A percentile compares a stretch with the other conserved stretches of the same genome.
Conservation (phyloP, 2,329 filamentous ascomycete genomes). For the Proliferodiscus dingleyae region DNA sequence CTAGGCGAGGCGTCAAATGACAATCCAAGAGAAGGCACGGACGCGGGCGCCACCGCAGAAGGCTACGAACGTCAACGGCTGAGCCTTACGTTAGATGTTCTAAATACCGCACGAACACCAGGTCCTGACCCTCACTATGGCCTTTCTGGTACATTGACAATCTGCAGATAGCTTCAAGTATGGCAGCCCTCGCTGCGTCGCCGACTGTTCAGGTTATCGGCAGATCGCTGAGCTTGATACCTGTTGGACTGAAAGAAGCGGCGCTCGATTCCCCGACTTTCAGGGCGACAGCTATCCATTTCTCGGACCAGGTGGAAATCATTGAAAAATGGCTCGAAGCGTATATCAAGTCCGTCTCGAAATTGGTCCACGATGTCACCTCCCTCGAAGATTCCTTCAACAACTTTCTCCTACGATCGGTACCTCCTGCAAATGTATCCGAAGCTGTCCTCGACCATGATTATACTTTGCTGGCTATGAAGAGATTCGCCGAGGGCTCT, state of each 20-base stretch:
- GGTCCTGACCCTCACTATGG: not conserved
- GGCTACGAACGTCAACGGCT: too few relatives aligned
- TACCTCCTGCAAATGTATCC: constrained; percentile 68
- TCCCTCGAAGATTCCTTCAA: constrained; percentile 77
- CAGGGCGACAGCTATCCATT: constrained; percentile 79
- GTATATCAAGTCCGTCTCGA: constrained; percentile 58
- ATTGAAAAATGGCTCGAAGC: constrained; percentile 88
- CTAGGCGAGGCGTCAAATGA: too few relatives aligned
- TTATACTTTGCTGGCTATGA: constrained; percentile 84
- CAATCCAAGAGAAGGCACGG: too few relatives aligned
- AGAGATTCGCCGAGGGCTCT: constrained; percentile 77
- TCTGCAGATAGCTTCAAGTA: constrained; percentile 4
- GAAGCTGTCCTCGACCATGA: constrained; percentile 91
- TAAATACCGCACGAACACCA: not conserved
- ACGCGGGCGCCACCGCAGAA: too few relatives aligned
- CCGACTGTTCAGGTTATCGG: constrained; percentile 19
- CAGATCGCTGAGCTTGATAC: constrained; percentile 36
- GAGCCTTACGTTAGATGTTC: too few relatives aligned
- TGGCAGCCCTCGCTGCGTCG: constrained; percentile 18
- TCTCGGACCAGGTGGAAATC: constrained; percentile 84
- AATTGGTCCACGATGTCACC: constrained; percentile 60
- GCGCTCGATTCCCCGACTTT: constrained; percentile 95
- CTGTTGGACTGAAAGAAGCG: constrained; percentile 88
- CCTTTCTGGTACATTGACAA: not conserved
- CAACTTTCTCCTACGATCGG: constrained; percentile 67